Percentiles rank a stretch among this genome's conserved stretches.
These are phyloP conservation scores for Nicotiana paniculata DNA, from an alignment of 257 asterid genomes.

Conservation along the genomic window DNA sequence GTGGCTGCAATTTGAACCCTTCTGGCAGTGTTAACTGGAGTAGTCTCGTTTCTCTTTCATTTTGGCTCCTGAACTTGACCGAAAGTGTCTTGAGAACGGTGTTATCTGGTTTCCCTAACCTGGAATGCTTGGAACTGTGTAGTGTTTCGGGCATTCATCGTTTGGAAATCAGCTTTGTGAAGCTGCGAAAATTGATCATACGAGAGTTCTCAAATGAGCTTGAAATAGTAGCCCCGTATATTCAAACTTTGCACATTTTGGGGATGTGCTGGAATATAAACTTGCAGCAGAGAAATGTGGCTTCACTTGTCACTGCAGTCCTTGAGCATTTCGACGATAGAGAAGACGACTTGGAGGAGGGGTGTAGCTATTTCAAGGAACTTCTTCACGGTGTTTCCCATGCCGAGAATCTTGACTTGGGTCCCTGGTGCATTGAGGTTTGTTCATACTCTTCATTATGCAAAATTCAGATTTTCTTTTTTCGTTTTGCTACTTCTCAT, in stretches of 20 bases:
- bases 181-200: too few species aligned
- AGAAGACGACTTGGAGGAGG: neutral
- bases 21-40: too few species aligned
- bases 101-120: too few species aligned
- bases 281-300: neutral
- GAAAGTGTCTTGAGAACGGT: too few species aligned
- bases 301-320: neutral
- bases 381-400: neutral
- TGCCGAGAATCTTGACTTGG: neutral
- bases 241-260: neutral
- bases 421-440: neutral
- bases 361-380: neutral
- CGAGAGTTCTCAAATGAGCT: too few species aligned
- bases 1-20: too few species aligned
- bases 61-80: too few species aligned
- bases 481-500: neutral
- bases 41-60: too few species aligned
- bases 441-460: neutral
- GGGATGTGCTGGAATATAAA: fast-evolving
- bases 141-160: too few species aligned
- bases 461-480: too few species aligned
- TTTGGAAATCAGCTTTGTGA: too few species aligned
- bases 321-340: fast-evolving
- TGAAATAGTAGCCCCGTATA: neutral
- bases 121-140: too few species aligned